Evolutionary conservation across 768 basidiomycete species (phyloP).

Genomic region (Naganishia vaughanmartiniae): DNA sequence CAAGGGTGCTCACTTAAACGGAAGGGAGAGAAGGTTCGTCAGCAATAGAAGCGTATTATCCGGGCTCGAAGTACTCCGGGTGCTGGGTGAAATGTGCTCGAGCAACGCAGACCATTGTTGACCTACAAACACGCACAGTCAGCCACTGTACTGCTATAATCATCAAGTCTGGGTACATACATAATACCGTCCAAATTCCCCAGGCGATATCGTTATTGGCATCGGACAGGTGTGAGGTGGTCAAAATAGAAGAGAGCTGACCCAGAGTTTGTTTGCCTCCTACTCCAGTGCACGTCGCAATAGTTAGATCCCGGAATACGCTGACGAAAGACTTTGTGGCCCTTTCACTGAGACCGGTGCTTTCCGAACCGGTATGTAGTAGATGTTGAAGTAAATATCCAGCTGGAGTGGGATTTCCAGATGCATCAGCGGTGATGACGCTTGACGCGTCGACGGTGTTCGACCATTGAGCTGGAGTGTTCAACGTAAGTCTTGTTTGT

Average conservation of each 20-base stretch:
- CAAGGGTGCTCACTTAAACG: slow-evolving; percentile 35
- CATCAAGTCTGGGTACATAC: background rate
- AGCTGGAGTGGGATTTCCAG: slow-evolving; percentile 32
- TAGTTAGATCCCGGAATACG: slow-evolving; percentile 23
- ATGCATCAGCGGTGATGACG: slow-evolving; percentile 34
- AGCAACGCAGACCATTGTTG: background rate
- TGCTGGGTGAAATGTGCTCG: background rate
- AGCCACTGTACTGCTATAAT: background rate
- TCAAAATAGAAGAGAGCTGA: slow-evolving; percentile 29
- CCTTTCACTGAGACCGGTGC: too few species aligned
- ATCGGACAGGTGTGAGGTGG: background rate
- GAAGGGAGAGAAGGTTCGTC: slow-evolving; percentile 40
- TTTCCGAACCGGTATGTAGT: background rate
- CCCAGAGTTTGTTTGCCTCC: slow-evolving; percentile 26
- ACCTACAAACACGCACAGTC: background rate
- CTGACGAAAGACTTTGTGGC: background rate
- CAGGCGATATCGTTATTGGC: slow-evolving; percentile 1
- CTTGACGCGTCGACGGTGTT: background rate
- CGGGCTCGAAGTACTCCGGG: slow-evolving; percentile 13
- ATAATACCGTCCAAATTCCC: slow-evolving; percentile 17
- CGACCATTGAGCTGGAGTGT: background rate
- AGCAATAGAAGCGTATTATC: slow-evolving; percentile 47
- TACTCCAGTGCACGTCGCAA: slow-evolving; percentile 33
- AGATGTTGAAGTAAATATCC: slow-evolving; percentile 39
- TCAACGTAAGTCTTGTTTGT: background rate